Evolutionary conservation across 441 rosid species (phyloP).

Genomic region (Viola pubescens): DNA sequence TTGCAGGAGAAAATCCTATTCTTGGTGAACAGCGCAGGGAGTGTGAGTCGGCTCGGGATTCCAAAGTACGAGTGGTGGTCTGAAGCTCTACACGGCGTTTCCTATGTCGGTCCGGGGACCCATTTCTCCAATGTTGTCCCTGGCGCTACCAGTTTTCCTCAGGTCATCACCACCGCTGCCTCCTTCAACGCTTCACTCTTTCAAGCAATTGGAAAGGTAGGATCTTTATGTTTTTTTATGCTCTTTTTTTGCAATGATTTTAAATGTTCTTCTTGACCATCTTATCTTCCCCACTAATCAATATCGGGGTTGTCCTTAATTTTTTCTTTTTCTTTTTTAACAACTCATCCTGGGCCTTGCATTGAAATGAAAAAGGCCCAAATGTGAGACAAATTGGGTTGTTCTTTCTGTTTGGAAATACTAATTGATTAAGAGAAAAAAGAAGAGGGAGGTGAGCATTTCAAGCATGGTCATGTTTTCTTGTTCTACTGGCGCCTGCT

Average conservation of each 20-base stretch:
- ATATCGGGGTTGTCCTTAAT: not conserved
- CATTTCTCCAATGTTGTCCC: slow-evolving; percentile 53
- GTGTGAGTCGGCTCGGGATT: slow-evolving; percentile 62
- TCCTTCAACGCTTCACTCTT: slow-evolving; percentile 77
- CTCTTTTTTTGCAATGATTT: too few relatives aligned
- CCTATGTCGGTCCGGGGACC: slow-evolving; percentile 65
- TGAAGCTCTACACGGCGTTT: slow-evolving; percentile 90
- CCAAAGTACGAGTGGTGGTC: slow-evolving; percentile 93
- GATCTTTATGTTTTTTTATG: not conserved
- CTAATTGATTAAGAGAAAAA: too few relatives aligned
- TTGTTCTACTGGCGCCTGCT: too few relatives aligned
- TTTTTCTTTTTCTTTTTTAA: not conserved
- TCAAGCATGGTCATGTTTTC: too few relatives aligned
- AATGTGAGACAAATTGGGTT: too few relatives aligned
- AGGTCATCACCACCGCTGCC: slow-evolving; percentile 84
- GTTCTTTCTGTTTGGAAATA: too few relatives aligned
- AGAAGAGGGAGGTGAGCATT: too few relatives aligned
- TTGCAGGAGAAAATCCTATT: slow-evolving; percentile 65
- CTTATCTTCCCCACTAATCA: not conserved
- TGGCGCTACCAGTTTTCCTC: slow-evolving; percentile 93
- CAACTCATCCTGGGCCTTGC: not conserved
- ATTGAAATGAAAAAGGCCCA: too few relatives aligned
- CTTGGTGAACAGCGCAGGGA: slow-evolving; percentile 40
- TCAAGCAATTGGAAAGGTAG: slow-evolving; percentile 78
- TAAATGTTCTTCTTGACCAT: too few relatives aligned